These are phyloP conservation scores for Geotrichum cucujoidarum DNA, from an alignment of 1,139 yeast species.

Conservation along the genomic window DNA sequence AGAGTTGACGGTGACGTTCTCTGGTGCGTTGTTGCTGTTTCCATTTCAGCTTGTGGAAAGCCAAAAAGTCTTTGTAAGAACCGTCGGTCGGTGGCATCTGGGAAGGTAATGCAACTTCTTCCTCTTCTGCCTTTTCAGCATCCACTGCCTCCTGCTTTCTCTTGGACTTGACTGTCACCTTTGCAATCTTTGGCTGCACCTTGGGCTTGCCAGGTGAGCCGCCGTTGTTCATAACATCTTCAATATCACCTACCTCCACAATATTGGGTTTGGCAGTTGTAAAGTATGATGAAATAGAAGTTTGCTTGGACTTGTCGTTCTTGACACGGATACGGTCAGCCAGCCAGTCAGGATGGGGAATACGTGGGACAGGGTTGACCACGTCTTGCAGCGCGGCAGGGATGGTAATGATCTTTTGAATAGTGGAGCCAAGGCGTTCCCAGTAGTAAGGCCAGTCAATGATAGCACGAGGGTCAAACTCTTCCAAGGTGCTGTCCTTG, in stretches of 20 bases:
- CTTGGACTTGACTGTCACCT: slow-evolving; percentile 21
- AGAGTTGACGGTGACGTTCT: slow-evolving; percentile 65
- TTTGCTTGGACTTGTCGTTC: slow-evolving; percentile 69
- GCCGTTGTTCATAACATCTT: slow-evolving; percentile 53
- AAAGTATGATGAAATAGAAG: slow-evolving; percentile 58
- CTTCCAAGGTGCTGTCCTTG: slow-evolving; percentile 68
- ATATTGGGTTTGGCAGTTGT: slow-evolving; percentile 32
- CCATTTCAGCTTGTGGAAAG: slow-evolving; percentile 85
- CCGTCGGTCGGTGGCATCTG: slow-evolving; percentile 57
- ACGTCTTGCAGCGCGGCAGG: slow-evolving; percentile 95
- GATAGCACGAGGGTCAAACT: slow-evolving; percentile 82
- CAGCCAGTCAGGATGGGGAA: slow-evolving; percentile 93
- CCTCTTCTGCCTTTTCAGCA: slow-evolving; percentile 25
- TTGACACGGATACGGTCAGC: slow-evolving; percentile 53
- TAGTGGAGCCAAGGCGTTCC: slow-evolving; percentile 86
- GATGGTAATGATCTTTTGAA: slow-evolving; percentile 90
- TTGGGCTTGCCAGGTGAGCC: slow-evolving; percentile 18
- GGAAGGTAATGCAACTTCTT: slow-evolving; percentile 25
- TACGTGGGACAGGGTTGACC: slow-evolving; percentile 91
- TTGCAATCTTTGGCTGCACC: slow-evolving; percentile 21
- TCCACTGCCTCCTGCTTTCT: slow-evolving; percentile 22
- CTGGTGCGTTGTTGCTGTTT: slow-evolving; percentile 63
- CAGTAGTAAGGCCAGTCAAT: slow-evolving; percentile 92
- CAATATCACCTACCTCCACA: slow-evolving; percentile 55
- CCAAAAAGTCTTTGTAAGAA: slow-evolving; percentile 72